phyloP scores from a whole-genome alignment of 1,139 yeast species.

The Blastobotrys apis region DNA sequence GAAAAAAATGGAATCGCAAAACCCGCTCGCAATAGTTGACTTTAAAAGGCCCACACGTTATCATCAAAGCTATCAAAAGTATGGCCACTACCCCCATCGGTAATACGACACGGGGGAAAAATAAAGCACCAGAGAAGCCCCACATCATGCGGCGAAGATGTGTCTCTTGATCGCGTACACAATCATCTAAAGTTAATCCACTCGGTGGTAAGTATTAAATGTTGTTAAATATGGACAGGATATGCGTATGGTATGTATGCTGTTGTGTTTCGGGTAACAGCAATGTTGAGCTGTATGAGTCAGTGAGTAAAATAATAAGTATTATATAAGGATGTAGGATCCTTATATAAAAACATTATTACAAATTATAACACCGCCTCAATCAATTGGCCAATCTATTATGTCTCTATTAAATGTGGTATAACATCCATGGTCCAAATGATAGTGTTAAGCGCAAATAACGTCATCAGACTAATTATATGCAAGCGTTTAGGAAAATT shows the following conservation, averaged over 20 bases:
- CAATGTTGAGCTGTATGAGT: no score
- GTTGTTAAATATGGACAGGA: no score
- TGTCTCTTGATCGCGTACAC: constrained; percentile 38
- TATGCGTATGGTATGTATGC: no score
- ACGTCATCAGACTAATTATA: constrained; percentile 47
- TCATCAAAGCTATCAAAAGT: constrained; percentile 44
- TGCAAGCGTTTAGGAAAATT: no score
- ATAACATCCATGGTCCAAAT: constrained; percentile 57
- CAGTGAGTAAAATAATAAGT: no score
- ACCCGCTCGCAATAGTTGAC: constrained; percentile 45
- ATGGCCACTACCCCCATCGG: constrained; percentile 53
- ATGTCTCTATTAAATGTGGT: no score
- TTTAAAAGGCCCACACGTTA: constrained; percentile 49
- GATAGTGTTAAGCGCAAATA: constrained; percentile 58
- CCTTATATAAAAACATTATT: no score
- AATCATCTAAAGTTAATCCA: constrained; percentile 45
- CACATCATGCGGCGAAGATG: constrained; percentile 35
- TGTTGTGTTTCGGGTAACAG: no score
- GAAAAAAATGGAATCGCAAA: constrained; percentile 42
- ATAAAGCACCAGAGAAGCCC: constrained; percentile 32
- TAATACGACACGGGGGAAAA: constrained; percentile 36
- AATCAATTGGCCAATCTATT: no score
- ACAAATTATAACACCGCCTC: no score
- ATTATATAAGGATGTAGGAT: no score
- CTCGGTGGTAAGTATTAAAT: constrained; percentile 57